Percentiles rank a stretch among this genome's conserved stretches.
These are phyloP conservation scores for Penicillium maclennaniae DNA, from an alignment of 495 filamentous ascomycete species.

Conservation along the genomic window DNA sequence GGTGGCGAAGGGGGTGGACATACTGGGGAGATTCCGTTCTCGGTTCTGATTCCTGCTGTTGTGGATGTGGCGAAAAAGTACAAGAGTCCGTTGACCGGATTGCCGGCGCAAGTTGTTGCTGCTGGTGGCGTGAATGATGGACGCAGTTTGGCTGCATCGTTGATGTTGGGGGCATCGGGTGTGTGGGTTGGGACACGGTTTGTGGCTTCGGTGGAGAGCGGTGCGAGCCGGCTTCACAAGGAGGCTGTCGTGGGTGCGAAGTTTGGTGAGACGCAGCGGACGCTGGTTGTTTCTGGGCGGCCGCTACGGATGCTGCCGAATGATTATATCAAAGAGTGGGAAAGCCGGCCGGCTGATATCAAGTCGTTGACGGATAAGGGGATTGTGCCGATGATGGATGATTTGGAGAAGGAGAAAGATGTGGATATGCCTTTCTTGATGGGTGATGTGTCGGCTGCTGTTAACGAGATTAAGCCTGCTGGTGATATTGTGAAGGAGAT, in stretches of 20 bases:
- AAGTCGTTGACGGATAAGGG: conserved; percentile 66
- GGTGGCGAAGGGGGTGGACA: conserved; percentile 78
- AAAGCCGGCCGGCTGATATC: conserved; percentile 66
- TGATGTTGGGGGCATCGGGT: conserved; percentile 71
- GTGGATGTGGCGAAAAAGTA: conserved; percentile 68
- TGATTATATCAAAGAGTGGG: conserved; percentile 77
- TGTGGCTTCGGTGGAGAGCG: conserved; percentile 73
- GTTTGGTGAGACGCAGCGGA: conserved; percentile 72
- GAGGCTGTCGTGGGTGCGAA: conserved; percentile 68
- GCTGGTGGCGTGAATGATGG: conserved; percentile 74
- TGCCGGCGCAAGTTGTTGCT: conserved; percentile 65
- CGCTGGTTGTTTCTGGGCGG: conserved; percentile 73
- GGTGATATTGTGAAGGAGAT: conserved; percentile 79
- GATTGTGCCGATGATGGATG: conserved; percentile 72
- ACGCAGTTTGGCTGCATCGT: conserved; percentile 60
- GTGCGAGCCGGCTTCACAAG: conserved; percentile 75
- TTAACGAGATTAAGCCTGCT: conserved; percentile 73
- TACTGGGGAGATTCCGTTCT: conserved; percentile 71
- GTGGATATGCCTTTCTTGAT: conserved; percentile 83
- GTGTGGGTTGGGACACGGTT: conserved; percentile 88
- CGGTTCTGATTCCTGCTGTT: conserved; percentile 68
- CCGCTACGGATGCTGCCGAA: conserved; percentile 78
- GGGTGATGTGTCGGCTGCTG: conserved; percentile 84
- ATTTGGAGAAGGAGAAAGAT: conserved; percentile 72
- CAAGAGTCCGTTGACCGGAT: conserved; percentile 48